phyloP scores from a whole-genome alignment of 2,329 filamentous ascomycete species.

The Macrophomina tecta region DNA sequence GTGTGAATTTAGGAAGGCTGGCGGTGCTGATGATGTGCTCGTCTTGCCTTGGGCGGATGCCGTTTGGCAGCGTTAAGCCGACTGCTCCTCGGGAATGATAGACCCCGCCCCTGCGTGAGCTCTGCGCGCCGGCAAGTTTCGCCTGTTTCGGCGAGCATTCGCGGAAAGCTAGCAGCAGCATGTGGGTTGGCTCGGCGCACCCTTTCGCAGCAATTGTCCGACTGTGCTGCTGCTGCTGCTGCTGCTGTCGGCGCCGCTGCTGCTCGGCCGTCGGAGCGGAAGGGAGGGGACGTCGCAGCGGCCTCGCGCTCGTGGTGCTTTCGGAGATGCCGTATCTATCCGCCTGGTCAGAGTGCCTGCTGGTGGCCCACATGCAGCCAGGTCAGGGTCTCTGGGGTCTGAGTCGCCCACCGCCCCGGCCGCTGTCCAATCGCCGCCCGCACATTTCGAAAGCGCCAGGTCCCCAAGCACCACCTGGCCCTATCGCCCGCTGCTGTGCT shows the following conservation, averaged over 20 bases:
- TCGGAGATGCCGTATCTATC: background rate
- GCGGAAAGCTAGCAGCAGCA: background rate
- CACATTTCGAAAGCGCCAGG: slow-evolving; percentile 18
- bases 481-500: slow-evolving; percentile 13
- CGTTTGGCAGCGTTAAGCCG: slow-evolving; percentile 12
- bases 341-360: background rate
- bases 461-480: slow-evolving; percentile 27
- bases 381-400: slow-evolving; percentile 3
- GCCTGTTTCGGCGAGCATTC: slow-evolving; percentile 12
- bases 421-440: slow-evolving; percentile 14
- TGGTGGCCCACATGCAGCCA: background rate
- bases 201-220: background rate
- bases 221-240: background rate
- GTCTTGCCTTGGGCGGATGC: slow-evolving; percentile 12
- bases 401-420: slow-evolving; percentile 19
- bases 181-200: background rate
- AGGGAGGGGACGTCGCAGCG: no score
- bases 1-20: background rate
- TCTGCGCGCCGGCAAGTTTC: slow-evolving; percentile 20
- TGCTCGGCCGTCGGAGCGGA: no score
- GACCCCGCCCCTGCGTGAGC: slow-evolving; percentile 15
- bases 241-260: background rate
- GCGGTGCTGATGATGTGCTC: background rate
- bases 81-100: slow-evolving; percentile 12
- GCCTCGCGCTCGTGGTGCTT: background rate